Percentiles rank a stretch among this genome's conserved stretches.
These are phyloP conservation scores for Centella asiatica DNA, from an alignment of 129 eudicot genomes.

Conservation along the genomic window DNA sequence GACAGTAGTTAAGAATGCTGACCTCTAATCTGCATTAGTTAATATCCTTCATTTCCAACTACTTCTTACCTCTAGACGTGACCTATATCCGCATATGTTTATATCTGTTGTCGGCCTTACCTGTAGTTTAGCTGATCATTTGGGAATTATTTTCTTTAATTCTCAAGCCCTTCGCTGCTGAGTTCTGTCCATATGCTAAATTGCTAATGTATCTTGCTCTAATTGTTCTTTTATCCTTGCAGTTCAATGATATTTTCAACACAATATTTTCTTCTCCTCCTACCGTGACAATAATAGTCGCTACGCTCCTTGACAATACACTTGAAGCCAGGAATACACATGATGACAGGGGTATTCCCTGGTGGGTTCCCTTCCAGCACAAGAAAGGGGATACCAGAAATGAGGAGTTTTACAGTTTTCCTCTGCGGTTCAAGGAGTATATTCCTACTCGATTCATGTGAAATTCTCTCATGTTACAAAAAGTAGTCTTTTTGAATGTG, in stretches of 20 bases:
- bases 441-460: constrained; percentile 68
- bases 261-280: constrained; percentile 85
- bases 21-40: too few relatives aligned
- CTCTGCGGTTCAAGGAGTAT: constrained; percentile 59
- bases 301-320: constrained; percentile 64
- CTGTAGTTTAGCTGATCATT: too few relatives aligned
- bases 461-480: neutral
- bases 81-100: too few relatives aligned
- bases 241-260: constrained; percentile 84
- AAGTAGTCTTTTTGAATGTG: too few relatives aligned
- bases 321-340: constrained; percentile 50
- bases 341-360: constrained; percentile 76
- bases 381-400: constrained; percentile 79
- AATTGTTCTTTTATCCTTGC: constrained; percentile 19
- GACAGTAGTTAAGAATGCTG: too few relatives aligned
- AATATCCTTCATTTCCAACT: too few relatives aligned
- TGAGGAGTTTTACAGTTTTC: constrained; percentile 80
- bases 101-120: too few relatives aligned
- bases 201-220: neutral
- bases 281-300: constrained; percentile 74
- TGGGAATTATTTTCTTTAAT: too few relatives aligned
- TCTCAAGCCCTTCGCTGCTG: too few relatives aligned
- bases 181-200: too few relatives aligned
- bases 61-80: too few relatives aligned
- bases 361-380: constrained; percentile 82